A percentile compares a stretch with the other conserved stretches of the same genome.
phyloP scores from a whole-genome alignment of 768 basidiomycete genomes.

The Lactifluus volemus region DNA sequence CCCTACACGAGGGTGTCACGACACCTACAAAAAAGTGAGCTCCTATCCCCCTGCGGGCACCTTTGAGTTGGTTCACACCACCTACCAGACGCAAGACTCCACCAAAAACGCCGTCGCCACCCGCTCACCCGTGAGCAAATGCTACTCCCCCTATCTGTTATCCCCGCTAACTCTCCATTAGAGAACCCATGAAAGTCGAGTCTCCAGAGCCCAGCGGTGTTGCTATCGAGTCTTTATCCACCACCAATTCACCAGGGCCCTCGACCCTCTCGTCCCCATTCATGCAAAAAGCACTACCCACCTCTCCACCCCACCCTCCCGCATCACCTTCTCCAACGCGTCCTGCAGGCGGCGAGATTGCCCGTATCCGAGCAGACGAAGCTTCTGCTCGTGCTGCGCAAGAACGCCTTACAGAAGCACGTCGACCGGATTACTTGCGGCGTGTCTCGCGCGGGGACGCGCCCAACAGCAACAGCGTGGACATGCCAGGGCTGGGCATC shows the following conservation, averaged over 20 bases:
- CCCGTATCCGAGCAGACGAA: slow-evolving; percentile 47
- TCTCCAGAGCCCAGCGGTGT: slow-evolving; percentile 8
- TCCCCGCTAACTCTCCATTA: background rate
- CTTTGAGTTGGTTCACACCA: background rate
- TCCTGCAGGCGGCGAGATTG: slow-evolving; percentile 44
- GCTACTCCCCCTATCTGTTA: background rate
- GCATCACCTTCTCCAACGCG: slow-evolving; percentile 23
- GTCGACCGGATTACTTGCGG: slow-evolving; percentile 65
- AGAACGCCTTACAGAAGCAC: slow-evolving; percentile 47
- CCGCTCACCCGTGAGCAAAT: background rate
- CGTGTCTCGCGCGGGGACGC: slow-evolving; percentile 28
- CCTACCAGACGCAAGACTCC: slow-evolving; percentile 9
- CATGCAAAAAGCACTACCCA: slow-evolving; percentile 20
- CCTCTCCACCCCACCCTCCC: slow-evolving; percentile 11
- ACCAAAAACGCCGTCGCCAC: slow-evolving; percentile 1
- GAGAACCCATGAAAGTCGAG: background rate
- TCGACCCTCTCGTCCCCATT: slow-evolving; percentile 28
- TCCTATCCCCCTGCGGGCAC: background rate
- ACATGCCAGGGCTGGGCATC: slow-evolving; percentile 41
- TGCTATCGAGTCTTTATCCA: slow-evolving; percentile 12
- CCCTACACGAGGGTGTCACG: slow-evolving; percentile 10
- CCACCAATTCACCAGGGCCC: slow-evolving; percentile 19
- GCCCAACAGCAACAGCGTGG: slow-evolving; percentile 39
- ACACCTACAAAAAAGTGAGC: slow-evolving; percentile 12
- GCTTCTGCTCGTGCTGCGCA: slow-evolving; percentile 42